phyloP scores from a whole-genome alignment of 441 rosid species.

The Metrosideros polymorpha region DNA sequence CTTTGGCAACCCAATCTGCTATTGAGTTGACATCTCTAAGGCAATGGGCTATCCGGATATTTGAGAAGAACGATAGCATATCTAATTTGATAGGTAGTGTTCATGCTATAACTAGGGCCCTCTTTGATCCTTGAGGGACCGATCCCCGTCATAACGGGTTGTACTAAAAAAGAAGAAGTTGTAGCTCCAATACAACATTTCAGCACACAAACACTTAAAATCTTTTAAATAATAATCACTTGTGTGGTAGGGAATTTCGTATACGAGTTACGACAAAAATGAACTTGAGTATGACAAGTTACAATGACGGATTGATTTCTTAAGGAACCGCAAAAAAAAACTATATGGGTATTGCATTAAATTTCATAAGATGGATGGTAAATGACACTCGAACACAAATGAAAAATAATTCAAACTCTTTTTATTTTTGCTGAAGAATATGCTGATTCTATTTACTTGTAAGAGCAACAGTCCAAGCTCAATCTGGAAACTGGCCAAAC shows the following conservation, averaged over 20 bases:
- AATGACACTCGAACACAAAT: too few relatives aligned
- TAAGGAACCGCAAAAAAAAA: neutral
- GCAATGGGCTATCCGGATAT: too few relatives aligned
- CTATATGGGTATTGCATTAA: neutral
- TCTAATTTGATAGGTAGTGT: neutral
- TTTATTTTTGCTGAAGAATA: neutral
- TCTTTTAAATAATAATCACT: neutral
- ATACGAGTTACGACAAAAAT: neutral
- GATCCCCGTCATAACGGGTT: neutral
- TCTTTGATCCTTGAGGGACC: neutral
- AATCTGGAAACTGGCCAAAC: neutral
- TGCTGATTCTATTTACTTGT: neutral
- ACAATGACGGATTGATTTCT: neutral
- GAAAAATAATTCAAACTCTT: too few relatives aligned
- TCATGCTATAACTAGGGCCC: neutral
- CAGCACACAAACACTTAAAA: neutral
- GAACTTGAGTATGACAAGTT: neutral
- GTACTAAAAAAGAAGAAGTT: too few relatives aligned
- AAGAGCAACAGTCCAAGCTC: neutral
- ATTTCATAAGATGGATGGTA: neutral
- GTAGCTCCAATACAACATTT: neutral
- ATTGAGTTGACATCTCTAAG: too few relatives aligned
- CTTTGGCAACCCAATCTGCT: too few relatives aligned
- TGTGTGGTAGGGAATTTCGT: neutral
- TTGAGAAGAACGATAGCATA: too few relatives aligned